A percentile compares a stretch with the other conserved stretches of the same genome.
Conservation (phyloP, 192 early-diverging fungal genomes). For the Powellomyces hirtus region DNA sequence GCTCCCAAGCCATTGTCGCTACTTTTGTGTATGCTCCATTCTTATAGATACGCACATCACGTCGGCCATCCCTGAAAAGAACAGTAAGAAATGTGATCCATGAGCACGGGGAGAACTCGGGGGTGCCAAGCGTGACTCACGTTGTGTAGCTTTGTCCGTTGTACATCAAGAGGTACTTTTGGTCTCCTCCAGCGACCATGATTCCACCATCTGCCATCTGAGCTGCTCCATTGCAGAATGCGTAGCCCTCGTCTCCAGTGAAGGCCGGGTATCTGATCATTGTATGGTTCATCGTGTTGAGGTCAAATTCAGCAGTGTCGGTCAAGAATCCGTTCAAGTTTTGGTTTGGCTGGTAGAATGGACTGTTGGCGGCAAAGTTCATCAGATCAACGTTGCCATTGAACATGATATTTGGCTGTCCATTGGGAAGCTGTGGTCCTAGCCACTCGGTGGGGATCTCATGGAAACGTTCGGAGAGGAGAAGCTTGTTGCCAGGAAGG, state of each 20-base stretch:
- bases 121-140: no score
- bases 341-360: slow-evolving; percentile 24
- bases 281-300: background rate
- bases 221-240: slow-evolving; percentile 22
- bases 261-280: slow-evolving; percentile 17
- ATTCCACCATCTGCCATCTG: slow-evolving; percentile 29
- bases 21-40: slow-evolving; percentile 14
- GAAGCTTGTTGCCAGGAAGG: slow-evolving; percentile 14
- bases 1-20: slow-evolving; percentile 9
- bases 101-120: no score
- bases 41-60: slow-evolving; percentile 22
- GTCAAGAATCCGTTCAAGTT: slow-evolving; percentile 23
- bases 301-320: slow-evolving; percentile 21
- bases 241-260: slow-evolving; percentile 16
- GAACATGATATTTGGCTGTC: background rate
- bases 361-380: background rate
- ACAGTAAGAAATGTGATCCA: no score
- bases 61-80: slow-evolving; percentile 16
- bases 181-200: slow-evolving; percentile 28
- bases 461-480: slow-evolving; percentile 27
- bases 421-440: background rate
- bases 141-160: slow-evolving; percentile 11
- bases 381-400: background rate
- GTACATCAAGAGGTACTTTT: slow-evolving; percentile 17
- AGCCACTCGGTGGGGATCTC: slow-evolving; percentile 21